A percentile compares a stretch with the other conserved stretches of the same genome.
These are phyloP conservation scores for Jatropha multifida DNA, from an alignment of 441 rosid genomes.

Conservation along the genomic window DNA sequence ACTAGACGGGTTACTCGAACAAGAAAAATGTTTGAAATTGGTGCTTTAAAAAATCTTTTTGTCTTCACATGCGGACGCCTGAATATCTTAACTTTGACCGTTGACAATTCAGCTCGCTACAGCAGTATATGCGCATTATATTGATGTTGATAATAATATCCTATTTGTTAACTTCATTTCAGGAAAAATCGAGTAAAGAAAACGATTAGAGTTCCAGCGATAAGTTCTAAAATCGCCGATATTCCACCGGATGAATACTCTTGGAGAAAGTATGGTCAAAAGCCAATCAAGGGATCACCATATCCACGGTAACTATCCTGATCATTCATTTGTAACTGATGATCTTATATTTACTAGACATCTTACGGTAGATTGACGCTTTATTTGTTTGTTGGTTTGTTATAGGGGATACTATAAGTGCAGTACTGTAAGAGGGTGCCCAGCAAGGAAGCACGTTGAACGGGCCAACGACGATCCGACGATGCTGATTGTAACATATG, in stretches of 20 bases:
- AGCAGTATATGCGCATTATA: constrained; percentile 15
- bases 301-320: constrained; percentile 67
- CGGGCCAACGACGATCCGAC: constrained; percentile 73
- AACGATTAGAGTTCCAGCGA: constrained; percentile 76
- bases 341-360: background rate
- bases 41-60: constrained; percentile 6
- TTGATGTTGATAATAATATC: background rate
- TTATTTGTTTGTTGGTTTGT: background rate
- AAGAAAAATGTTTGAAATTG: background rate
- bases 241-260: constrained; percentile 92
- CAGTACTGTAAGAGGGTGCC: constrained; percentile 77
- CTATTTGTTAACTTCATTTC: constrained; percentile 1
- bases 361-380: background rate
- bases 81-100: constrained; percentile 22
- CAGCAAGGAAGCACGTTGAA: constrained; percentile 93
- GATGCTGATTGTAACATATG: constrained; percentile 86
- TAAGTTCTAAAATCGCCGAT: constrained; percentile 88
- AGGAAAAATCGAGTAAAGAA: constrained; percentile 82
- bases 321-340: constrained; percentile 5
- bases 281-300: constrained; percentile 97
- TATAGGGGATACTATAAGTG: constrained; percentile 94
- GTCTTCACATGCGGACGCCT: background rate
- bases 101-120: background rate
- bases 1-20: background rate
- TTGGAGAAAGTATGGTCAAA: constrained; percentile 98